A percentile compares a stretch with the other conserved stretches of the same genome.
phyloP scores from a whole-genome alignment of 2,329 filamentous ascomycete species.

The Helicocarpus griseus region DNA sequence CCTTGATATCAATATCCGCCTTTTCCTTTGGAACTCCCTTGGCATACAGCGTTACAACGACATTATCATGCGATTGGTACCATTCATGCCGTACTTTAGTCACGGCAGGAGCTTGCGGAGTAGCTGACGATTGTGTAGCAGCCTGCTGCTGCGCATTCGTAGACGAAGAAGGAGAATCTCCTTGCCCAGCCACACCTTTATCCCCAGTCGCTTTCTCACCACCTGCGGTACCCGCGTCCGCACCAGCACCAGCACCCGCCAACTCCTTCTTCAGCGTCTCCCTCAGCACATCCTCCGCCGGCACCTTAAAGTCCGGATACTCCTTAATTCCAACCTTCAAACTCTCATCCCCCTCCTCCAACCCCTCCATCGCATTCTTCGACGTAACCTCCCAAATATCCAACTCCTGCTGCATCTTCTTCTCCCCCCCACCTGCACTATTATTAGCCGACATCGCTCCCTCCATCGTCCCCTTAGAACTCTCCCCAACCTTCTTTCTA shows the following conservation, averaged over 20 bases:
- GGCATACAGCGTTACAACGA: slow-evolving; percentile 56
- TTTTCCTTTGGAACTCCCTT: slow-evolving; percentile 54
- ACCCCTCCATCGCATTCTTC: slow-evolving; percentile 39
- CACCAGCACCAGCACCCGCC: slow-evolving; percentile 13
- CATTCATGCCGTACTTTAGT: slow-evolving; percentile 59
- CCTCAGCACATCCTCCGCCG: slow-evolving; percentile 31
- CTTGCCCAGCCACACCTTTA: slow-evolving; percentile 1
- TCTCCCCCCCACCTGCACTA: slow-evolving; percentile 7
- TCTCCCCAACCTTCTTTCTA: slow-evolving; percentile 38
- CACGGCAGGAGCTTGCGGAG: slow-evolving; percentile 30
- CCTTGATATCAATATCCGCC: slow-evolving; percentile 43
- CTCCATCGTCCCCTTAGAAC: slow-evolving; percentile 17
- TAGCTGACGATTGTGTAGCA: slow-evolving; percentile 5
- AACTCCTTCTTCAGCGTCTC: slow-evolving; percentile 23
- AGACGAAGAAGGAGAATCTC: background rate
- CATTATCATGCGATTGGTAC: slow-evolving; percentile 54
- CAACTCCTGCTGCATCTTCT: slow-evolving; percentile 28
- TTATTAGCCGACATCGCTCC: slow-evolving; percentile 19
- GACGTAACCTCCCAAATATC: slow-evolving; percentile 52
- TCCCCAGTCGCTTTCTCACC: slow-evolving; percentile 5
- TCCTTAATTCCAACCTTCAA: slow-evolving; percentile 41
- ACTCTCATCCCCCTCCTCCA: slow-evolving; percentile 42
- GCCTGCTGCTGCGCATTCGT: background rate
- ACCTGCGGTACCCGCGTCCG: slow-evolving; percentile 2
- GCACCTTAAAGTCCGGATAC: slow-evolving; percentile 41